Evolutionary conservation across 768 basidiomycete species (phyloP).

Genomic region (Amanita pallidorosea): DNA sequence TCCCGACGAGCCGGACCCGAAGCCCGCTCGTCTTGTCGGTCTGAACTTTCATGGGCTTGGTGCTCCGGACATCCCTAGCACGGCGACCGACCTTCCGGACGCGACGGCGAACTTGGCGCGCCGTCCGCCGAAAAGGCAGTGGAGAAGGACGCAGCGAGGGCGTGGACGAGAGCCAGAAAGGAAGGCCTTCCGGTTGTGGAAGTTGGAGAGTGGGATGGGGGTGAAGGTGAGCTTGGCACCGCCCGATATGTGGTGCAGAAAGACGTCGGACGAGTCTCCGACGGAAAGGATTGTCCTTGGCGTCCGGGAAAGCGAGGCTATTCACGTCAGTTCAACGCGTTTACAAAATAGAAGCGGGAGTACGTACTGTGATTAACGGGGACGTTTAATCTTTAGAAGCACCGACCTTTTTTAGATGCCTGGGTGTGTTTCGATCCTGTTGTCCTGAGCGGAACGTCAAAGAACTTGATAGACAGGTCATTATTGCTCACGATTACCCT

Average conservation of each 20-base stretch:
- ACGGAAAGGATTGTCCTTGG: conserved; percentile 79
- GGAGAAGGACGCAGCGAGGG: conserved; percentile 63
- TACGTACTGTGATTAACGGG: conserved; percentile 75
- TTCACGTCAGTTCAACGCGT: not conserved
- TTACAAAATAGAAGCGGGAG: not conserved
- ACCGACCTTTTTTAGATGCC: conserved; percentile 34
- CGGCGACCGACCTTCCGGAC: conserved; percentile 65
- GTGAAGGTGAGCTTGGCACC: conserved; percentile 50
- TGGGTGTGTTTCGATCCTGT: conserved; percentile 26
- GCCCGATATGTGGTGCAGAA: conserved; percentile 68
- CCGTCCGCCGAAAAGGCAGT: conserved; percentile 72
- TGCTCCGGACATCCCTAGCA: conserved; percentile 78
- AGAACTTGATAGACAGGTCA: conserved; percentile 73
- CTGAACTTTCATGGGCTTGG: conserved; percentile 59
- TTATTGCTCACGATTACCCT: conserved; percentile 81
- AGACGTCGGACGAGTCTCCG: conserved; percentile 82
- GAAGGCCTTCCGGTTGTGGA: conserved; percentile 39
- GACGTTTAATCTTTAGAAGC: conserved; percentile 47
- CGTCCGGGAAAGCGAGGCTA: conserved; percentile 88
- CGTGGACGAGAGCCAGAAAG: conserved; percentile 26
- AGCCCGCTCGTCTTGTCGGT: conserved; percentile 32
- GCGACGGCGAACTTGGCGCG: conserved; percentile 74
- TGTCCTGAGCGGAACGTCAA: conserved; percentile 53
- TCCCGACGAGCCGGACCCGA: conserved; percentile 1
- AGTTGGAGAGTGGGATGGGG: conserved; percentile 59